phyloP scores from a whole-genome alignment of 75 land plant genomes.

The Isoetes taiwanensis region DNA sequence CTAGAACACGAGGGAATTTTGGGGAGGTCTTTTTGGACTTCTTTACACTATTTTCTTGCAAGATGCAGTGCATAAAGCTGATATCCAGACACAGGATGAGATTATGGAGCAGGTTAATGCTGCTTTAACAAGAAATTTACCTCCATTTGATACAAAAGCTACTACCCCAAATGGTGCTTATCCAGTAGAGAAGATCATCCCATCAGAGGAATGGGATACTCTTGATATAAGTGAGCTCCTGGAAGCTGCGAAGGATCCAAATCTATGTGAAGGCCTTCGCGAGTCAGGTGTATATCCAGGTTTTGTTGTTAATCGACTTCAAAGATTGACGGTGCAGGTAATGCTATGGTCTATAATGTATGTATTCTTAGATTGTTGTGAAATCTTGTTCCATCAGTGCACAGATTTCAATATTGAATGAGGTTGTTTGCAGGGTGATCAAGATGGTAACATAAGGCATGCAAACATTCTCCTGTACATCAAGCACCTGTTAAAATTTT shows the following conservation, averaged over 20 bases:
- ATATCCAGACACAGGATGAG: constrained; percentile 22
- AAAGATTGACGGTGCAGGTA: constrained; percentile 36
- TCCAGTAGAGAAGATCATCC: constrained; percentile 58
- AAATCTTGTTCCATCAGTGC: background rate
- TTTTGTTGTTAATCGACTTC: constrained; percentile 56
- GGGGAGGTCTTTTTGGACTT: too few relatives aligned
- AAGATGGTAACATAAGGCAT: constrained; percentile 26
- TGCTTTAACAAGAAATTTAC: constrained; percentile 38
- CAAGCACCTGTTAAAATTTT: constrained; percentile 48
- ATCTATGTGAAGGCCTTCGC: constrained; percentile 11
- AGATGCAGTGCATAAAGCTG: constrained; percentile 23
- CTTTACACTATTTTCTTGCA: too few relatives aligned
- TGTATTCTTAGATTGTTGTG: background rate
- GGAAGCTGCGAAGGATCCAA: too few relatives aligned
- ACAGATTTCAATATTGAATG: too few relatives aligned
- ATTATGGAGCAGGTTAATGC: constrained; percentile 22
- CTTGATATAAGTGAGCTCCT: constrained; percentile 36
- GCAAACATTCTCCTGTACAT: constrained; percentile 53
- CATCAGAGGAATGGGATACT: constrained; percentile 43
- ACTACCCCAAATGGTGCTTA: constrained; percentile 48
- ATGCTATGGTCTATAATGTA: background rate
- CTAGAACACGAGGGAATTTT: too few relatives aligned
- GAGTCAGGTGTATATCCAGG: constrained; percentile 41
- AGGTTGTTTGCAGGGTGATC: constrained; percentile 25
- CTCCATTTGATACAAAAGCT: constrained; percentile 59